Conservation (phyloP, 352 stramenopile species). For the Lagenidium sp. region DNA sequence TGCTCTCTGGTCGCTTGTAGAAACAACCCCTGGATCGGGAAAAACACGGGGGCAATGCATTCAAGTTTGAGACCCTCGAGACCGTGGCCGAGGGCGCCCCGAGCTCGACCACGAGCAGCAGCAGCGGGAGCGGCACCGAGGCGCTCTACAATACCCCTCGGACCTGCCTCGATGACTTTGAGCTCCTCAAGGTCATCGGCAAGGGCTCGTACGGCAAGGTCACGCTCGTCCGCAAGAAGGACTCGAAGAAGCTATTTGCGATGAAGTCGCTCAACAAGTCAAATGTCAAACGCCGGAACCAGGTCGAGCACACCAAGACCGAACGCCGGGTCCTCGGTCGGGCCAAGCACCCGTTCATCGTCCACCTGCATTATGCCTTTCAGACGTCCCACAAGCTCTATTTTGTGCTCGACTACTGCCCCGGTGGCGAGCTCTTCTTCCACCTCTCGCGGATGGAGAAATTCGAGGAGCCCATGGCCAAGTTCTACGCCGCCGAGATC, state of each 20-base stretch:
- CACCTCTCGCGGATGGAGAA: constrained; percentile 86
- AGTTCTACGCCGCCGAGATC: constrained; percentile 91
- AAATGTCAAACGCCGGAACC: constrained; percentile 81
- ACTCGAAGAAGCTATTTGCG: constrained; percentile 60
- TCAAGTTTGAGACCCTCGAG: constrained; percentile 16
- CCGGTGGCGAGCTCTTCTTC: constrained; percentile 88
- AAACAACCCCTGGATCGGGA: constrained; percentile 61
- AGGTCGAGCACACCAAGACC: constrained; percentile 80
- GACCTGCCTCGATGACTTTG: constrained; percentile 88
- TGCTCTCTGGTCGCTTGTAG: constrained; percentile 13
- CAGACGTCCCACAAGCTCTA: constrained; percentile 89
- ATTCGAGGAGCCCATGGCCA: constrained; percentile 81
- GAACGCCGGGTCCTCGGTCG: constrained; percentile 78
- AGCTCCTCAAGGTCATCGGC: constrained; percentile 89
- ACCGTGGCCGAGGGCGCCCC: constrained; percentile 22
- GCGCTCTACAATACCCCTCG: constrained; percentile 83
- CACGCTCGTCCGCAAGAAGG: constrained; percentile 74
- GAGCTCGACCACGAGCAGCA: too few relatives aligned
- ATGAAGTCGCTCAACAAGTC: constrained; percentile 90
- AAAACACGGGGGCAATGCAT: constrained; percentile 18
- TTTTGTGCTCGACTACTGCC: constrained; percentile 89
- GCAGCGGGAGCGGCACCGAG: constrained; percentile 27
- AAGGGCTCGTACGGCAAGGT: constrained; percentile 91
- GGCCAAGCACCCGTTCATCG: constrained; percentile 89
- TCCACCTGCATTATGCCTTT: constrained; percentile 88